Evolutionary conservation across 2,329 filamentous ascomycete species (phyloP), one percentile per base, ranked within the genome.

Genomic region (Bipolaris bicolor): DNA sequence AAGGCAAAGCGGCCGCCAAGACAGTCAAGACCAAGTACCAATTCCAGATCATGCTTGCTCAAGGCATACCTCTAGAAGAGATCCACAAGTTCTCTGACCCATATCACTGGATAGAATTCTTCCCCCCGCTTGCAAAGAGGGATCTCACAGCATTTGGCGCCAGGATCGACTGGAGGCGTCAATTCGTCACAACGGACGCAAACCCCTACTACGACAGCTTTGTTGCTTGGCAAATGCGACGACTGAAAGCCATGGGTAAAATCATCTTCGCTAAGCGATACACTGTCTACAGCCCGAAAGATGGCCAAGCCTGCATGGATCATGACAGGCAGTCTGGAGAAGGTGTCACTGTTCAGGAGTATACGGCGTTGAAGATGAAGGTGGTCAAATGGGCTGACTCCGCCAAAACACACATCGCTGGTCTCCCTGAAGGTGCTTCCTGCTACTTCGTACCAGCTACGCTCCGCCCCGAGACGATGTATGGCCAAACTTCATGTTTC

Each of bases 121-220:
- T 98, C 80, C 95, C 91, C 15, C 88, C 89, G n/a, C 83, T 91
- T 54, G 91, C 88, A 76, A 86, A 89, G 73, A 82, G 85, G 58
- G 92, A 99, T 75, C 82, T 97, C 66, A 90, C 88, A 67, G 89
- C 89, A 75, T 87, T 98, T 62, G 94, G 94, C 58, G 89, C 89
- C 49, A 84, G 93, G 67, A 90, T 98, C 70, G 95, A 98, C 76
- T 99, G 94, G 94, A 86, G 94, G 72, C 84, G 95, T 75, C 89
- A 90, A 36, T 91, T 99, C 64, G 90, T 98, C 63, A 99, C 95
- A 6, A 99, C 95, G 2, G 92, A 97, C 68, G 92, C 92, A 34
- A 99, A 99, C 78, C 92, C 92, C 4, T 98, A 95, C 81, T 99
- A 96, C 75, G 94, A 99, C 75, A 86, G 91, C 4, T 99, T 99